Conservation (phyloP, 2,329 filamentous ascomycete genomes). For the Pseudogymnoascus pannorum region DNA sequence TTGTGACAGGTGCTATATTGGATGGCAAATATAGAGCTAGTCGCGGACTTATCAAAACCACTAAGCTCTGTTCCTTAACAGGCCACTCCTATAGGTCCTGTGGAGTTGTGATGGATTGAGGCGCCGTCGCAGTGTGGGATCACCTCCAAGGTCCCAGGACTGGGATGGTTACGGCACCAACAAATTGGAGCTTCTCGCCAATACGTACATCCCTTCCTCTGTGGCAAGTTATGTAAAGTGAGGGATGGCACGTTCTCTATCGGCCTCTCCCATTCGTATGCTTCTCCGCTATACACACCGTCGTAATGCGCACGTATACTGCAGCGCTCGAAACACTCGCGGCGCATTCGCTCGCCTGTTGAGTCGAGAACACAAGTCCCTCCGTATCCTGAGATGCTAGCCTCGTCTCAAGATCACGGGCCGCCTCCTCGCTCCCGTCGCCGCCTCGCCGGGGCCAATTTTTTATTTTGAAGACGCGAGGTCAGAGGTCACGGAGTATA, state of each 20-base stretch:
- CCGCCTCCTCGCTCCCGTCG: slow-evolving; percentile 8
- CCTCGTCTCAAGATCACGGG: slow-evolving; percentile 7
- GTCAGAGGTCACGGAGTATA: not conserved
- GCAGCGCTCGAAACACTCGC: slow-evolving; percentile 6
- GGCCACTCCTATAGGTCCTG: not conserved
- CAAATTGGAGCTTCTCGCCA: not conserved
- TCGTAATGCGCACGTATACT: slow-evolving; percentile 1
- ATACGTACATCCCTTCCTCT: not conserved
- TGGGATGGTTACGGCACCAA: not conserved
- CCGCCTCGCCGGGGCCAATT: not conserved
- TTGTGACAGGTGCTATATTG: not conserved
- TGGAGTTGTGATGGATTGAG: not conserved
- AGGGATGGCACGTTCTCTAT: slow-evolving; percentile 1
- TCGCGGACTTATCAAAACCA: not conserved
- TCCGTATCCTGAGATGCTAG: slow-evolving; percentile 7
- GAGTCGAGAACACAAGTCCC: not conserved
- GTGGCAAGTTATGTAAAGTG: not conserved
- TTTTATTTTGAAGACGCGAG: not conserved
- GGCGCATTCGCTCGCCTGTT: not conserved
- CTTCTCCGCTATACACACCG: not conserved
- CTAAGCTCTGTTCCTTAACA: not conserved
- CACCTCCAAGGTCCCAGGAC: not conserved
- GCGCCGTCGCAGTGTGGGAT: slow-evolving; percentile 1
- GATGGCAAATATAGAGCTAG: not conserved
- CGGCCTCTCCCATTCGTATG: not conserved